Percentiles rank a stretch among this genome's conserved stretches.
phyloP scores from a whole-genome alignment of 495 filamentous ascomycete genomes.

The Pyrenula massariospora region DNA sequence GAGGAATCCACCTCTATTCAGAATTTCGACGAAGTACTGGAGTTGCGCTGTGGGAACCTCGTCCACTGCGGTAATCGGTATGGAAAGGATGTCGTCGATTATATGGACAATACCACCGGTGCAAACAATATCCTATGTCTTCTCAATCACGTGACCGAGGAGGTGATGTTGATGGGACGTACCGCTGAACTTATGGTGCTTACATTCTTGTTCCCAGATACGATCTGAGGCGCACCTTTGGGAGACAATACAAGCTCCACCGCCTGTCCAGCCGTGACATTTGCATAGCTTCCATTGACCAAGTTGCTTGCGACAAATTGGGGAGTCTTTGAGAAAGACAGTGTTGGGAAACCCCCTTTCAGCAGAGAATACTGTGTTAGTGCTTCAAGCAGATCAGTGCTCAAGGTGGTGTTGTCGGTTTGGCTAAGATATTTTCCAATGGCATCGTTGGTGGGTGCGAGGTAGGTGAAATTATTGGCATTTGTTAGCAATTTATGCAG shows the following conservation, averaged over 20 bases:
- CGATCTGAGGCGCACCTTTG: neutral
- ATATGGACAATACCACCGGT: conserved; percentile 3
- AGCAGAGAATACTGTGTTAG: conserved; percentile 2
- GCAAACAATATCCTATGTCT: neutral
- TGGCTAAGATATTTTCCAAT: neutral
- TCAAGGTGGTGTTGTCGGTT: neutral
- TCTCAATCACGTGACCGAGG: neutral
- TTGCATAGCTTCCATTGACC: conserved; percentile 1
- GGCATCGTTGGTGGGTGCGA: neutral
- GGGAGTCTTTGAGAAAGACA: neutral
- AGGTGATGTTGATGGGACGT: neutral
- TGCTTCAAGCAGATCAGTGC: neutral
- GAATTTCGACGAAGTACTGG: neutral
- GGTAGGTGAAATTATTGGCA: neutral
- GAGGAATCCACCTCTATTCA: neutral
- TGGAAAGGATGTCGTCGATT: neutral
- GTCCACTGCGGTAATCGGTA: neutral
- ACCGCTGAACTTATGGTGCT: neutral
- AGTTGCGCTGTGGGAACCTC: neutral
- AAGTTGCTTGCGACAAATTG: conserved; percentile 1
- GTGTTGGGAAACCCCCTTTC: neutral
- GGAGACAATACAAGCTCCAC: neutral
- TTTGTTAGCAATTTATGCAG: neutral
- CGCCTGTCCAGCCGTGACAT: conserved; percentile 2
- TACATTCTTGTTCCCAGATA: neutral